phyloP scores from a whole-genome alignment of 2,329 filamentous ascomycete species.

The Claviceps sp. region DNA sequence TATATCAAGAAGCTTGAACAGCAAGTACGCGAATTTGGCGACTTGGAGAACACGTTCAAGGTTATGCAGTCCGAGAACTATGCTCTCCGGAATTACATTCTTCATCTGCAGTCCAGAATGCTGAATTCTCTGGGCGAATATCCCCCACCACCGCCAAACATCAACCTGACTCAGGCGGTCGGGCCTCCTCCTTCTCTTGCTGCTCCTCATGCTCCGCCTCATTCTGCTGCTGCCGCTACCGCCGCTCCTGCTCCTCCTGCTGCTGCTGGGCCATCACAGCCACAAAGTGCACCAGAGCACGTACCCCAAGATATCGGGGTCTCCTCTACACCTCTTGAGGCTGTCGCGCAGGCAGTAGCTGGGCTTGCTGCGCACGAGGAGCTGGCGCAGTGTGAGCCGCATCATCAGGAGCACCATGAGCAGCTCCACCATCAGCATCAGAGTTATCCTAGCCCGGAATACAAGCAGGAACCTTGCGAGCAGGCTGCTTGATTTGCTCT shows the following conservation, averaged over 20 bases:
- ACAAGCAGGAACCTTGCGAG: slow-evolving; percentile 25
- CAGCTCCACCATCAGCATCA: background rate
- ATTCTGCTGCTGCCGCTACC: background rate
- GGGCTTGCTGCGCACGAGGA: slow-evolving; percentile 29
- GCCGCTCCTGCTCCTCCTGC: slow-evolving; percentile 5
- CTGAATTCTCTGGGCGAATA: slow-evolving; percentile 74
- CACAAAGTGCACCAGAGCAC: slow-evolving; percentile 13
- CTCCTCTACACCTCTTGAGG: slow-evolving; percentile 29
- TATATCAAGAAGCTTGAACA: slow-evolving; percentile 97
- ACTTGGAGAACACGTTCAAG: slow-evolving; percentile 67
- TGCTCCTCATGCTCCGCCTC: background rate
- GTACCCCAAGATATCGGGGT: slow-evolving; percentile 15
- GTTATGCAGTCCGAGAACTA: slow-evolving; percentile 81
- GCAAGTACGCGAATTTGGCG: slow-evolving; percentile 69
- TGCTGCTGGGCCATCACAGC: slow-evolving; percentile 7
- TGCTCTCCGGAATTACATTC: slow-evolving; percentile 80
- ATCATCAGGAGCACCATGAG: slow-evolving; percentile 11
- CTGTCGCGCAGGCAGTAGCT: slow-evolving; percentile 36
- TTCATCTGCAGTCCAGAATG: slow-evolving; percentile 75
- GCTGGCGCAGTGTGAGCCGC: slow-evolving; percentile 19
- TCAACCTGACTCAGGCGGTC: slow-evolving; percentile 44
- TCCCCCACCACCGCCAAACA: slow-evolving; percentile 68
- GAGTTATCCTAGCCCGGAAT: slow-evolving; percentile 15
- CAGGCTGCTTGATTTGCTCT: slow-evolving; percentile 36
- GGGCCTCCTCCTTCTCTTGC: background rate